Evolutionary conservation across 352 stramenopile genomes (phyloP).

Genomic region (Pelagophyceae sp.): DNA sequence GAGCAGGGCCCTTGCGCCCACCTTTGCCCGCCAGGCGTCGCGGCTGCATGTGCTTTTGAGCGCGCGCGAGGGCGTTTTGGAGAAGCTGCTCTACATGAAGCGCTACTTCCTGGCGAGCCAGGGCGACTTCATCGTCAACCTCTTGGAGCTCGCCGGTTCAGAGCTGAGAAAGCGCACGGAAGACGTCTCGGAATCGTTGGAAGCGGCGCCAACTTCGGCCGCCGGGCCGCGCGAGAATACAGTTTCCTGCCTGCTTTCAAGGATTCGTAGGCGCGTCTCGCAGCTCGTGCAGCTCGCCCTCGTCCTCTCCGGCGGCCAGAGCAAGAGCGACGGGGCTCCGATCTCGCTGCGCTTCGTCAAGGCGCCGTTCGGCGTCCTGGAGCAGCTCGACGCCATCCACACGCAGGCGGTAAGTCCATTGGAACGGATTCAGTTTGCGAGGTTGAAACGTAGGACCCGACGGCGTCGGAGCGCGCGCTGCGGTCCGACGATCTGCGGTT

Average conservation of each 20-base stretch:
- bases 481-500: slow-evolving; percentile 23
- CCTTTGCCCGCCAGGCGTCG: no score
- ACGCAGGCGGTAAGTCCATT: background rate
- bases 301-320: slow-evolving; percentile 47
- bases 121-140: slow-evolving; percentile 95
- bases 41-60: slow-evolving; percentile 43
- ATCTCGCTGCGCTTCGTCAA: background rate
- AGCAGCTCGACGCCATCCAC: slow-evolving; percentile 81
- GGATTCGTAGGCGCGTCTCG: slow-evolving; percentile 28
- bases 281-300: slow-evolving; percentile 77
- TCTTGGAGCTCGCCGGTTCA: slow-evolving; percentile 87
- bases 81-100: slow-evolving; percentile 70
- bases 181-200: slow-evolving; percentile 39
- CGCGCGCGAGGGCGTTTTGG: slow-evolving; percentile 64
- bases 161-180: slow-evolving; percentile 74
- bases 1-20: no score
- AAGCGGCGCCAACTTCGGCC: no score
- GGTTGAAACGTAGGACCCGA: slow-evolving; percentile 3
- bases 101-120: slow-evolving; percentile 97
- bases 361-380: slow-evolving; percentile 56
- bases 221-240: no score
- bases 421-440: background rate
- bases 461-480: background rate
- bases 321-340: slow-evolving; percentile 11
- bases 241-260: no score